Percentiles rank a stretch among this genome's conserved stretches.
phyloP scores from a whole-genome alignment of 2,329 filamentous ascomycete species.

The Ascochyta viciae-villosae region DNA sequence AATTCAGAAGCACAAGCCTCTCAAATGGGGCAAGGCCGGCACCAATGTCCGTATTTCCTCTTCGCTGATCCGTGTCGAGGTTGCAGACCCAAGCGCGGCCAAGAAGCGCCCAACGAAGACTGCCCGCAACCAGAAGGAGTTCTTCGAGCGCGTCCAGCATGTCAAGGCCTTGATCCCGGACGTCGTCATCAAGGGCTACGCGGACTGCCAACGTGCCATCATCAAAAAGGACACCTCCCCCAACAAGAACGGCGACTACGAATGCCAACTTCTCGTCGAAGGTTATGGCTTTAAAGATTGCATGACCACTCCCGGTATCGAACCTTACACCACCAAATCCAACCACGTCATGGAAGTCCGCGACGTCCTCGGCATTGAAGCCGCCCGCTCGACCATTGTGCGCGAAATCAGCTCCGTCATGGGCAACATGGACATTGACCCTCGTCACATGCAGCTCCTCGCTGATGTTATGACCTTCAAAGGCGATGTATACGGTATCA shows the following conservation, averaged over 20 bases:
- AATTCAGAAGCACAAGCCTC: slow-evolving; percentile 81
- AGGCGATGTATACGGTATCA: slow-evolving; percentile 95
- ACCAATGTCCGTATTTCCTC: slow-evolving; percentile 56
- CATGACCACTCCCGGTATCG: slow-evolving; percentile 92
- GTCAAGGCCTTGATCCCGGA: slow-evolving; percentile 81
- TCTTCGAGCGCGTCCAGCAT: slow-evolving; percentile 81
- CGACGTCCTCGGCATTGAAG: slow-evolving; percentile 92
- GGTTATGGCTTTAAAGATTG: slow-evolving; percentile 89
- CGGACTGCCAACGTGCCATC: slow-evolving; percentile 83
- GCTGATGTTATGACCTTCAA: slow-evolving; percentile 99
- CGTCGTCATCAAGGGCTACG: slow-evolving; percentile 89
- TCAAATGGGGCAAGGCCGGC: slow-evolving; percentile 75
- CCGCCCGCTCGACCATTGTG: slow-evolving; percentile 87
- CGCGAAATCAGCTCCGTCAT: slow-evolving; percentile 88
- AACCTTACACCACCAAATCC: slow-evolving; percentile 74
- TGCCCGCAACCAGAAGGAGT: slow-evolving; percentile 61
- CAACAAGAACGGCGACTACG: slow-evolving; percentile 68
- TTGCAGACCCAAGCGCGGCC: slow-evolving; percentile 58
- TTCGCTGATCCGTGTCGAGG: slow-evolving; percentile 72
- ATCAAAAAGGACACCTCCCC: slow-evolving; percentile 79
- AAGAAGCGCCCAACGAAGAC: slow-evolving; percentile 41
- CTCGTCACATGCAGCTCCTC: slow-evolving; percentile 94
- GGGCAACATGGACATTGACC: slow-evolving; percentile 94
- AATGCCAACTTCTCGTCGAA: slow-evolving; percentile 75
- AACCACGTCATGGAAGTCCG: slow-evolving; percentile 92